These are phyloP conservation scores for Cryptosporidium ubiquitum DNA, from an alignment of 169 alveolate species.

Conservation along the genomic window DNA sequence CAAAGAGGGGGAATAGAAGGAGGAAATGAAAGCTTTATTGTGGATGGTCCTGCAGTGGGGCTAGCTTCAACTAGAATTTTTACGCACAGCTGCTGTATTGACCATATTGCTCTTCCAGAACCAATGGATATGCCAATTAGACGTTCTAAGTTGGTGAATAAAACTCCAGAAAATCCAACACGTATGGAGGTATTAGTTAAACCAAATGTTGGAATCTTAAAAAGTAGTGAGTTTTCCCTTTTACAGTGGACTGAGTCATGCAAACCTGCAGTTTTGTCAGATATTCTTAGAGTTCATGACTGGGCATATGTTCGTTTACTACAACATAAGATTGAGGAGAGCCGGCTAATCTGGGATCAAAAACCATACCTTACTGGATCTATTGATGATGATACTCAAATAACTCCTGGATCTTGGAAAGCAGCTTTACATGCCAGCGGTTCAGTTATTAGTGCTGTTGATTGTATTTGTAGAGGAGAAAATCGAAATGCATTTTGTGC, in stretches of 20 bases:
- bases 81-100: conserved; percentile 78
- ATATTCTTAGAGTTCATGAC: conserved; percentile 95
- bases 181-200: conserved; percentile 88
- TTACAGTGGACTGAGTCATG: conserved; percentile 83
- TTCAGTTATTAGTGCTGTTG: conserved; percentile 91
- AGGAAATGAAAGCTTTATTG: neutral
- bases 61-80: conserved; percentile 63
- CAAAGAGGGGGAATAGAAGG: neutral
- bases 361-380: conserved; percentile 79
- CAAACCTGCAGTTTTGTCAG: conserved; percentile 89
- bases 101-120: conserved; percentile 90
- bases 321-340: conserved; percentile 76
- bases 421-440: conserved; percentile 93
- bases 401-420: conserved; percentile 90
- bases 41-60: conserved; percentile 52
- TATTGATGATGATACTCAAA: conserved; percentile 91
- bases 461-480: conserved; percentile 87
- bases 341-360: conserved; percentile 79
- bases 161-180: conserved; percentile 90
- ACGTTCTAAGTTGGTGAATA: conserved; percentile 83
- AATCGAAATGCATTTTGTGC: conserved; percentile 90
- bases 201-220: conserved; percentile 86
- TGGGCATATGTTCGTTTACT: conserved; percentile 88
- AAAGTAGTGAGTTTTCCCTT: conserved; percentile 82
- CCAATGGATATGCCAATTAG: conserved; percentile 89